Evolutionary conservation across 164 flowering plant species (phyloP), one percentile per base, ranked within the genome.

Genomic region (Vitis labrusca): DNA sequence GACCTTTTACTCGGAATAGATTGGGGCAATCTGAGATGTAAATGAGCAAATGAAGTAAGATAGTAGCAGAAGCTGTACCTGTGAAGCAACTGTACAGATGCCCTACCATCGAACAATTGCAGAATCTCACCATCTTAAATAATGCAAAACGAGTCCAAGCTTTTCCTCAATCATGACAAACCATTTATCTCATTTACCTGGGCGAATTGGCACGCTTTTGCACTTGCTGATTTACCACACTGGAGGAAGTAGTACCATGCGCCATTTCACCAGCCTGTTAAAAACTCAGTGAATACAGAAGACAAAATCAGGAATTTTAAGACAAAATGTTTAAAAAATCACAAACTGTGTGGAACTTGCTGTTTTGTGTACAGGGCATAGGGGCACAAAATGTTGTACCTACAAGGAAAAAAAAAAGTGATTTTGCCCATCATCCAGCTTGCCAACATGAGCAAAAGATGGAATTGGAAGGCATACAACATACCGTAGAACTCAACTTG

Each of bases 221-320:
- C 50, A 61, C 57, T 79, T 74, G 86, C 70, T 82, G 84, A 74
- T 68, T 78, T 32, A 52, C 63, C 48, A 68, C 62, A 56, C 19
- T 64, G 29, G 81, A 66, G 58, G 76, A 78, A 37, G 69, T 73
- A 65, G 55, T 74, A 17, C 72, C 76, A 69, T 48, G 48, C 48
- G 71, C 86, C 60, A 57, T 78, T 59, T 78, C 87, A 63, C 78
- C 80, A 67, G 71, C 83, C 91, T 87, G 80, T 61, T 49, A 77
- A 72, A 70, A 64, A 69, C 14, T 16, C 54, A 73, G 44, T 1
- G 50, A 8, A 15, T 15, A 48, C 49, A 65, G 9, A 49, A 3
- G 15, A 55, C 49, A 56, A 62, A 61, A 37, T 15, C 50, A 50
- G 11, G 19, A 63, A n/a, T 15, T 23, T 16, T 52, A 67, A 67